Conservation (phyloP, 2,329 filamentous ascomycete genomes). For the Penicillium sp. region DNA sequence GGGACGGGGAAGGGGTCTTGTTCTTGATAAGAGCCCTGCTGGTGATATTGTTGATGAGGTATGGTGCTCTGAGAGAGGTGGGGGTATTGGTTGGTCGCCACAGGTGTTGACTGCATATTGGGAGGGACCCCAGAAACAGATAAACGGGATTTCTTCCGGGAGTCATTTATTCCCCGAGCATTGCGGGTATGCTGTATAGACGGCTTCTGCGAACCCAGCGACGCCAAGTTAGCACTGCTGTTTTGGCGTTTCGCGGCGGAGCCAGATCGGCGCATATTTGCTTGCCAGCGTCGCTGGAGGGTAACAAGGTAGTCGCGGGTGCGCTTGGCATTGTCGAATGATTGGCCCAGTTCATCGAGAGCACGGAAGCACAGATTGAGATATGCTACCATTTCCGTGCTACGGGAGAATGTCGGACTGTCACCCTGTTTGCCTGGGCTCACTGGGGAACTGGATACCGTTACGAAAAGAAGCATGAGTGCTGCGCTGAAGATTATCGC, state of each 20-base stretch:
- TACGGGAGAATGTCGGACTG: constrained; percentile 24
- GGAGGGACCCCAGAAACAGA: not conserved
- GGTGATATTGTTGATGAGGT: constrained; percentile 6
- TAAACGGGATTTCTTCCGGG: constrained; percentile 29
- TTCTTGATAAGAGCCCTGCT: constrained; percentile 8
- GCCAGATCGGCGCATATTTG: constrained; percentile 35
- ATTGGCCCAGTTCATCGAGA: constrained; percentile 43
- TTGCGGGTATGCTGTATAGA: constrained; percentile 13
- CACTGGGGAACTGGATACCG: constrained; percentile 34
- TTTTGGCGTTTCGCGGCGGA: constrained; percentile 32
- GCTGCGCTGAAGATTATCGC: constrained; percentile 49
- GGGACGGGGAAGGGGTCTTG: constrained; percentile 10
- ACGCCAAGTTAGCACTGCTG: constrained; percentile 21
- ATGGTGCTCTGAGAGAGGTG: constrained; percentile 8
- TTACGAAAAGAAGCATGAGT: constrained; percentile 42
- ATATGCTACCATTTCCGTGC: constrained; percentile 36
- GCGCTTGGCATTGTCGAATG: constrained; percentile 43
- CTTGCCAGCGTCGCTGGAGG: constrained; percentile 42
- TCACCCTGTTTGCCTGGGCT: constrained; percentile 24
- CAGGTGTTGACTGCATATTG: not conserved
- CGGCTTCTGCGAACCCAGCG: constrained; percentile 7
- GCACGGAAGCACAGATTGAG: constrained; percentile 46
- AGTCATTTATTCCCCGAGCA: constrained; percentile 9
- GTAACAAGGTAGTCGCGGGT: constrained; percentile 42
- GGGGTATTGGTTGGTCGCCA: constrained; percentile 6